These are phyloP conservation scores for Lactarius evosmus DNA, from an alignment of 768 basidiomycete species.

Conservation along the genomic window DNA sequence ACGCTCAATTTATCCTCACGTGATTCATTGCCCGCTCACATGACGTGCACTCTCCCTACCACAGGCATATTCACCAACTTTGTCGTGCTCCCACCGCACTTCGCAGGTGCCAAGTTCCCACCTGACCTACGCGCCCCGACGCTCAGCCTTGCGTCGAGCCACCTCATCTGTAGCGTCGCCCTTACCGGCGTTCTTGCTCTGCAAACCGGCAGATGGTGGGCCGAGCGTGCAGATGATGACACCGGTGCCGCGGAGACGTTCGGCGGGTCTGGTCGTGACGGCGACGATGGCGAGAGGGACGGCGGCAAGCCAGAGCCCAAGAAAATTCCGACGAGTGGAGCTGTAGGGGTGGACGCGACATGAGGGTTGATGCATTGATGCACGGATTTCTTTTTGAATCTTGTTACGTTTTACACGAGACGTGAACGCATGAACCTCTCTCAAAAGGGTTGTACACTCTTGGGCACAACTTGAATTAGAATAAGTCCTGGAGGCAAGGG, in stretches of 20 bases:
- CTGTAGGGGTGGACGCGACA: not conserved
- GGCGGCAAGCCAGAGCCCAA: conserved; percentile 1
- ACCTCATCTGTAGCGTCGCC: conserved; percentile 84
- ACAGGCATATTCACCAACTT: conserved; percentile 61
- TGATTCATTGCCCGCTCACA: conserved; percentile 14
- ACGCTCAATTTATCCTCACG: conserved; percentile 33
- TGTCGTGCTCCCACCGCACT: conserved; percentile 28
- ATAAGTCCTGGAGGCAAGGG: not conserved
- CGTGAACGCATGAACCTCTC: not conserved
- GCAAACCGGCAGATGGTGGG: conserved; percentile 84
- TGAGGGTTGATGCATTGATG: not conserved
- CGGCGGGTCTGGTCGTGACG: not conserved
- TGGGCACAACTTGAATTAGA: not conserved
- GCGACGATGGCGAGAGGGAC: conserved; percentile 2
- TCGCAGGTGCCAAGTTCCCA: conserved; percentile 60
- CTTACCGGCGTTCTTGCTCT: conserved; percentile 82
- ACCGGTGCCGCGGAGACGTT: conserved; percentile 39
- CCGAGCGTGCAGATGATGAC: conserved; percentile 66
- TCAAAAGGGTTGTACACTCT: not conserved
- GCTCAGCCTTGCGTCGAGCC: conserved; percentile 76
- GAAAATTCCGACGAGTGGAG: not conserved
- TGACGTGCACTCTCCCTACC: conserved; percentile 1
- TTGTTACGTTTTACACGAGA: conserved; percentile 7
- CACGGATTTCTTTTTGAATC: not conserved
- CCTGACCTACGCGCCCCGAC: conserved; percentile 56